Evolutionary conservation across 768 basidiomycete species (phyloP).

Genomic region (Plicaturopsis crispa): DNA sequence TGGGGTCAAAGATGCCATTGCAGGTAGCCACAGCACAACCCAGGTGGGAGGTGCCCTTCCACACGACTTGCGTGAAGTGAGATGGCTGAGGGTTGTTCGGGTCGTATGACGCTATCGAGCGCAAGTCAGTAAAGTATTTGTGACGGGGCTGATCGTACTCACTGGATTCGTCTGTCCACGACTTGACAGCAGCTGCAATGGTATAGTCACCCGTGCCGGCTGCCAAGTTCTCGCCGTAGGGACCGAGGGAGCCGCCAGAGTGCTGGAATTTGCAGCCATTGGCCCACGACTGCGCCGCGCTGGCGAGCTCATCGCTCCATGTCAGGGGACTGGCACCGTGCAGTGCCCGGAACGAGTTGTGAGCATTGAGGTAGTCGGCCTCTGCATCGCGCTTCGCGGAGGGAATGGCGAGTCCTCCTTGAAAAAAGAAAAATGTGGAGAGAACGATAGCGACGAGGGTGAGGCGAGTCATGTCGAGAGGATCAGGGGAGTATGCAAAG

Average conservation of each 20-base stretch:
- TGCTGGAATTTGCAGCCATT: constrained; percentile 62
- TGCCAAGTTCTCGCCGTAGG: constrained; percentile 67
- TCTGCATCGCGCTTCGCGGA: too few relatives aligned
- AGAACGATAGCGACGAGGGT: constrained; percentile 16
- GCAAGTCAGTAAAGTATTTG: not conserved
- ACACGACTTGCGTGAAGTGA: constrained; percentile 48
- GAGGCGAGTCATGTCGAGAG: constrained; percentile 10
- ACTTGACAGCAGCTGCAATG: constrained; percentile 24
- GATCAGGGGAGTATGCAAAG: not conserved
- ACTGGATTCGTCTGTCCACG: constrained; percentile 39
- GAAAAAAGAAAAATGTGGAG: constrained; percentile 10
- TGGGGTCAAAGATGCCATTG: constrained; percentile 28
- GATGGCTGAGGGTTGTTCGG: constrained; percentile 31
- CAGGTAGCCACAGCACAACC: constrained; percentile 39
- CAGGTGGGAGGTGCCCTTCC: constrained; percentile 43
- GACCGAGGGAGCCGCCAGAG: constrained; percentile 57
- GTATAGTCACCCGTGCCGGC: constrained; percentile 52
- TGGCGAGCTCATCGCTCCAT: constrained; percentile 55
- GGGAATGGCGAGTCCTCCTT: constrained; percentile 33
- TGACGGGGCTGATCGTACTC: constrained; percentile 12
- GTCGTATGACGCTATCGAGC: constrained; percentile 24
- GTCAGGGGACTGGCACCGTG: constrained; percentile 61
- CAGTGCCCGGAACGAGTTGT: constrained; percentile 54
- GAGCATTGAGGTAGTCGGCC: constrained; percentile 49
- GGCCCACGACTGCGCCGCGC: constrained; percentile 66